Evolutionary conservation across 176 grass and related monocot genomes (phyloP).

Genomic region (Oryza longistaminata): DNA sequence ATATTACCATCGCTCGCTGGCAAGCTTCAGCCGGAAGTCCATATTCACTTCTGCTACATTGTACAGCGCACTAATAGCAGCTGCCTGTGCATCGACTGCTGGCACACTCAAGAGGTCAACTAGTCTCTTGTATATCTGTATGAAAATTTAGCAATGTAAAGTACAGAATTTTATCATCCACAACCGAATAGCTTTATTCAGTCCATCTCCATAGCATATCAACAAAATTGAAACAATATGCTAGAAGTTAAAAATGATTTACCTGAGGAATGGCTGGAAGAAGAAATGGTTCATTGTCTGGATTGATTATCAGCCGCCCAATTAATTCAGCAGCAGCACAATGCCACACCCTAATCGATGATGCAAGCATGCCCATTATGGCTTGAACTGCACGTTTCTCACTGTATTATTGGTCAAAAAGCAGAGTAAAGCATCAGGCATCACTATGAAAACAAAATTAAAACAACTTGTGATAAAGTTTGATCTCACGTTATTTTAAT

Average conservation of each 20-base stretch:
- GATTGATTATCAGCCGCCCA: constrained; percentile 96
- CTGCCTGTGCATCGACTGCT: constrained; percentile 91
- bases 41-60: constrained; percentile 96
- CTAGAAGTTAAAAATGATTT: constrained; percentile 14
- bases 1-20: constrained; percentile 83
- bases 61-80: constrained; percentile 89
- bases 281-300: constrained; percentile 92
- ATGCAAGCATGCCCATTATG: constrained; percentile 95
- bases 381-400: constrained; percentile 90
- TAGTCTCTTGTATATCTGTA: constrained; percentile 84
- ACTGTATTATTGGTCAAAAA: constrained; percentile 49
- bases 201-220: constrained; percentile 20
- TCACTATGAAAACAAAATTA: constrained; percentile 25
- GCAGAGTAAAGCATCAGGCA: constrained; percentile 10
- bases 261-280: constrained; percentile 78
- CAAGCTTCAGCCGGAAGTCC: constrained; percentile 90
- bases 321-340: constrained; percentile 97
- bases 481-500: constrained; percentile 78
- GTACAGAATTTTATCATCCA: neutral
- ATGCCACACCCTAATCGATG: constrained; percentile 88
- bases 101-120: constrained; percentile 91
- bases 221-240: neutral
- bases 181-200: constrained; percentile 14
- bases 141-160: constrained; percentile 24
- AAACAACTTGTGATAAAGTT: constrained; percentile 18